Base-by-base conservation (phyloP, 768 basidiomycete species). In the Podaxis sp. region DNA sequence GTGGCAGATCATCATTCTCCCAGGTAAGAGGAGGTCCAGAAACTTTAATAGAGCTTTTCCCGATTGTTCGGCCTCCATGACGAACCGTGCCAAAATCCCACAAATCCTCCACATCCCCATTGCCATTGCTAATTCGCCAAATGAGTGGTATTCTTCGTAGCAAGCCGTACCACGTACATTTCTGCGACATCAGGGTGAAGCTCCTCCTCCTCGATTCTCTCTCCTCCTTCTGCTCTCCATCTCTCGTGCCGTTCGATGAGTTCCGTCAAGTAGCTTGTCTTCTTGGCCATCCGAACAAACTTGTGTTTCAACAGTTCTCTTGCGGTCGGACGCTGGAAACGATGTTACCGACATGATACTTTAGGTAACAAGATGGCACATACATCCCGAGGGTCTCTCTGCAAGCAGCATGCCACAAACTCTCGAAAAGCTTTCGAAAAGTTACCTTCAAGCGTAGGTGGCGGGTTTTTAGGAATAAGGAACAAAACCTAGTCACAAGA, bases 51-150 rank as follows among this genome's bases (percentile, higher is more conserved):
- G 82, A 81, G 66, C 80, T 83, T 55, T 87, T 82, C n/a, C 91
- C 91, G 50, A 92, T 79, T 14, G 91, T 91, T 65, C 81, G 75
- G 48, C 80, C 74, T 46, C 83, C 84, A 67, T 94, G 88, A 59
- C 92, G 90, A 50, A 98, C 89, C 6, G 96, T 98, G 13, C 96
- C 96, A 74, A 98, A 97, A 71, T 98, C 96, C 96, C 96, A 98
- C 36, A 98, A 76, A 64, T 95, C 93, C 55, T 92, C 91, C 2
- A 82, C 79, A 65, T 90, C 89, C 38, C 79, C 81, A 57, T 78
- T 77, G 11, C 75, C 71, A 52, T 79, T 78, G 51, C 87, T 89
- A 62, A 38, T 59, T 52, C 28, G 44, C 32, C 55, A 50, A 47
- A 32, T 51, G 23, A 50, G 25, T 32, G 32, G n/a, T 50, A 42